A percentile compares a stretch with the other conserved stretches of the same genome.
Conservation (phyloP, 495 filamentous ascomycete species). For the Parathielavia appendiculata region DNA sequence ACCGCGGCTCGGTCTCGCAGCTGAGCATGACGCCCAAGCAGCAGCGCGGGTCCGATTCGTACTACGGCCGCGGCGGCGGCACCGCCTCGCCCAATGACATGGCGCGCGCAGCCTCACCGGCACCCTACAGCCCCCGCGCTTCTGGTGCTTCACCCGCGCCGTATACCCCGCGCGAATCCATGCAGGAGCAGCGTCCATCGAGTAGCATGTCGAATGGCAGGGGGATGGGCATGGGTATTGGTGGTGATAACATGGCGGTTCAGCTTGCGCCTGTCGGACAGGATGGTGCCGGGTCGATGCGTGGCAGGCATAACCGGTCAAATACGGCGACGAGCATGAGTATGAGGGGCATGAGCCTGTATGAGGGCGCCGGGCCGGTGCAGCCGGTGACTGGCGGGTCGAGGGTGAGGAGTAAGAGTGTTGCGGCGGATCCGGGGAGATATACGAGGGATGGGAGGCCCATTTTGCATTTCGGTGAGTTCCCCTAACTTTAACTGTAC, state of each 20-base stretch:
- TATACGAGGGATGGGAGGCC: constrained; percentile 81
- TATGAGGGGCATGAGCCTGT: constrained; percentile 51
- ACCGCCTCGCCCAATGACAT: constrained; percentile 36
- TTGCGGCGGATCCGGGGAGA: constrained; percentile 62
- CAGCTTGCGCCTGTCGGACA: constrained; percentile 57
- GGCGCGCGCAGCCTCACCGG: constrained; percentile 52
- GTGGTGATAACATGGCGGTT: constrained; percentile 60
- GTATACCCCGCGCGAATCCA: constrained; percentile 29
- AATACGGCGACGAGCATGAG: constrained; percentile 13
- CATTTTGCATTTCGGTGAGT: constrained; percentile 89
- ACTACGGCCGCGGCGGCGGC: constrained; percentile 50
- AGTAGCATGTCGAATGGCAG: constrained; percentile 16
- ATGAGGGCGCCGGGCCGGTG: constrained; percentile 49
- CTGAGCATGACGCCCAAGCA: constrained; percentile 23
- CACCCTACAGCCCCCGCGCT: constrained; percentile 28
- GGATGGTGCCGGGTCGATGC: constrained; percentile 46
- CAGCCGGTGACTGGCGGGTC: constrained; percentile 27
- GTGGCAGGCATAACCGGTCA: constrained; percentile 34
- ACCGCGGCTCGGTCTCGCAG: constrained; percentile 34
- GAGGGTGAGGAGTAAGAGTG: constrained; percentile 68
- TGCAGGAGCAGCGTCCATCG: constrained; percentile 35
- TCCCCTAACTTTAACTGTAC: not conserved
- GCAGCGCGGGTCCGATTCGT: constrained; percentile 54
- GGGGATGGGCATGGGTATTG: constrained; percentile 39
- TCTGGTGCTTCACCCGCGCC: constrained; percentile 36